Base-by-base conservation (phyloP, 2,329 filamentous ascomycete genomes). In the Paraphoma sp. region DNA sequence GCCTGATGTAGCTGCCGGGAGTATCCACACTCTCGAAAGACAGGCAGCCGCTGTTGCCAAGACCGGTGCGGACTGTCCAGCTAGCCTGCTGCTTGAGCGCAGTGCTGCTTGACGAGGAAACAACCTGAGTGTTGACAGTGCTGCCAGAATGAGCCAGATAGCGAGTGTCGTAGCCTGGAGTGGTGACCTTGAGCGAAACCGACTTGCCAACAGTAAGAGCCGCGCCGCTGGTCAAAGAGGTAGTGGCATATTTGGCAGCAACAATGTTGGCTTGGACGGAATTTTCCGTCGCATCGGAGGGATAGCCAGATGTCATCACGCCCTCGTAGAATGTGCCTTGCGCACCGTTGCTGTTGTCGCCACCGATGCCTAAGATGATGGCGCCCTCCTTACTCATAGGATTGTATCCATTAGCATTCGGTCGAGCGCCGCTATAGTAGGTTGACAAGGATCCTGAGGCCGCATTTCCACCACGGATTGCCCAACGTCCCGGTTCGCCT, bases 321-420 rank as follows among this genome's bases (percentile, higher is more conserved):
- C 86, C 87, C 73, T 89, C 87, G 71, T 89, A 87, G 66, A 87
- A 87, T 0, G 86, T 88, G 28, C 87, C 86, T 67, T 87, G 84
- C 0, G 80, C 86, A 45, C 83, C 65, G 63, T 78, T 76, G 67
- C 84, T 87, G 75, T 87, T 89, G 63, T 89, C 87, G 7, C 87
- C 87, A n/a, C 87, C 87, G 51, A 89, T 88, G n/a, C 87, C 87
- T n/a, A 89, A 84, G 55, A 89, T 81, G 44, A 89, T 87, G 53
- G 86, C 83, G 11, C 87, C 87, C 67, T 89, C 86, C 62, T 89
- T 88, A 60, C 65, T 78, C 87, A 89, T 89, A 0, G 78, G 75
- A 68, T 87, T 83, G 74, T 89, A 89, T 9, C 85, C 86, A 12
- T 68, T 59, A 1, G 54, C 76, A 6, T 53, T 78, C 4, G 87